Conservation (phyloP, 1,284 basidiomycete genomes). For the Naganishia cerealis region DNA sequence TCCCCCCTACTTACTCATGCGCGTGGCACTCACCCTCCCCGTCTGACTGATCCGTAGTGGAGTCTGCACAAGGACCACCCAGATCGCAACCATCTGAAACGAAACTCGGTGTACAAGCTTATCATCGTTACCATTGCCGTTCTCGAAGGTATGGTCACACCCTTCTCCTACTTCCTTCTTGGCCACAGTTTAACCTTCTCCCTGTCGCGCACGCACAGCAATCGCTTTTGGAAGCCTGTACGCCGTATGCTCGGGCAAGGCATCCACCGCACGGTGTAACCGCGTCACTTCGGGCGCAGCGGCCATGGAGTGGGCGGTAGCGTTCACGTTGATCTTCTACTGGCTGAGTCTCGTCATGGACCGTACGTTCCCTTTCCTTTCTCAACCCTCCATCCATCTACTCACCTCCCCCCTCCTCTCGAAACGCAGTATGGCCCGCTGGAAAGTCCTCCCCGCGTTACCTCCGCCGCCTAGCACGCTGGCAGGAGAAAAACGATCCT, state of each 20-base stretch:
- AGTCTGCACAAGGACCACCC: slow-evolving; percentile 54
- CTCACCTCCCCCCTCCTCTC: neutral
- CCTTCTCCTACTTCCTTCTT: neutral
- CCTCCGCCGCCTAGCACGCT: slow-evolving; percentile 50
- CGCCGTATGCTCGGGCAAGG: slow-evolving; percentile 34
- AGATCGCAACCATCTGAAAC: slow-evolving; percentile 52
- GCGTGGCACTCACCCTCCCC: neutral
- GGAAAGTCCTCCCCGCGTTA: slow-evolving; percentile 54
- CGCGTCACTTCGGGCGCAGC: slow-evolving; percentile 54
- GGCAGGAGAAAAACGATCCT: slow-evolving; percentile 48
- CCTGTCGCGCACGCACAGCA: no score
- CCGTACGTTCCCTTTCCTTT: slow-evolving; percentile 34
- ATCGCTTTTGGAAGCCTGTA: slow-evolving; percentile 57
- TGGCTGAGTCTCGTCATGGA: slow-evolving; percentile 48
- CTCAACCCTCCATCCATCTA: no score
- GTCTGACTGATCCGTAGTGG: slow-evolving; percentile 44
- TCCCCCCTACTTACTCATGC: slow-evolving; percentile 35
- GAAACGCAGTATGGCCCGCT: slow-evolving; percentile 42
- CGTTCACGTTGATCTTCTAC: slow-evolving; percentile 55
- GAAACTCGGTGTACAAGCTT: slow-evolving; percentile 57
- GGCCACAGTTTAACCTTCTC: neutral
- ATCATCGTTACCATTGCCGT: slow-evolving; percentile 55
- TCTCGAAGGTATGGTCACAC: slow-evolving; percentile 32
- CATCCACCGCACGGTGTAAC: slow-evolving; percentile 48
- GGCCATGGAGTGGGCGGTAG: slow-evolving; percentile 53